phyloP scores from a whole-genome alignment of 192 early-diverging fungal species.

The Nowakowskiella sp. region DNA sequence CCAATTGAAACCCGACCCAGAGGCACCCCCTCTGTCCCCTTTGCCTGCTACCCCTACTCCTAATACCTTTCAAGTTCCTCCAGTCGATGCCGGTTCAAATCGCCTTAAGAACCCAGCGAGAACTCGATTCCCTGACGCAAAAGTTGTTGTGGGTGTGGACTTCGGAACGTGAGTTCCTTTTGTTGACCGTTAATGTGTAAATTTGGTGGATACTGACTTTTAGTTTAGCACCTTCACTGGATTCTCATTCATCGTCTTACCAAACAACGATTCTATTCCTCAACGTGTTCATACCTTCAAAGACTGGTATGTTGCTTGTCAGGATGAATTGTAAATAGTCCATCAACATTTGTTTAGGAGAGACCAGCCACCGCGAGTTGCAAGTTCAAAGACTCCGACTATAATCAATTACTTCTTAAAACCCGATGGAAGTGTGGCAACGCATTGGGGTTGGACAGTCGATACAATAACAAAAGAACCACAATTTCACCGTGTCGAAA shows the following conservation, averaged over 20 bases:
- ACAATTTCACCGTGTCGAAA: not conserved
- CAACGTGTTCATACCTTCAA: not conserved
- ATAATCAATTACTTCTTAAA: not conserved
- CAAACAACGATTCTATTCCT: not conserved
- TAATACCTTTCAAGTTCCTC: no score
- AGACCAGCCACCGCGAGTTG: not conserved
- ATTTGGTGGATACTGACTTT: not conserved
- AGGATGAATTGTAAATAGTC: not conserved
- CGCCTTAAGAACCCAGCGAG: no score
- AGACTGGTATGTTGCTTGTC: not conserved
- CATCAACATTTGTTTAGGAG: not conserved
- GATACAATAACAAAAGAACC: not conserved
- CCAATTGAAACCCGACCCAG: no score
- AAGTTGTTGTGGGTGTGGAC: not conserved
- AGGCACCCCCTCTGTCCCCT: no score
- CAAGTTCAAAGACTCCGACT: not conserved
- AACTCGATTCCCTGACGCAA: no score
- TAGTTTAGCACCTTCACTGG: not conserved
- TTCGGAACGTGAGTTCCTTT: not conserved
- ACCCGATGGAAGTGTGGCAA: not conserved
- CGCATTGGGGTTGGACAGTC: not conserved
- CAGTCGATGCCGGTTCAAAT: no score
- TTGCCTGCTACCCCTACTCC: no score
- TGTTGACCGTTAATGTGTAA: not conserved
- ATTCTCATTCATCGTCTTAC: not conserved